Evolutionary conservation across 2,329 filamentous ascomycete species (phyloP).

Genomic region (Ophiostoma triangulosporum): DNA sequence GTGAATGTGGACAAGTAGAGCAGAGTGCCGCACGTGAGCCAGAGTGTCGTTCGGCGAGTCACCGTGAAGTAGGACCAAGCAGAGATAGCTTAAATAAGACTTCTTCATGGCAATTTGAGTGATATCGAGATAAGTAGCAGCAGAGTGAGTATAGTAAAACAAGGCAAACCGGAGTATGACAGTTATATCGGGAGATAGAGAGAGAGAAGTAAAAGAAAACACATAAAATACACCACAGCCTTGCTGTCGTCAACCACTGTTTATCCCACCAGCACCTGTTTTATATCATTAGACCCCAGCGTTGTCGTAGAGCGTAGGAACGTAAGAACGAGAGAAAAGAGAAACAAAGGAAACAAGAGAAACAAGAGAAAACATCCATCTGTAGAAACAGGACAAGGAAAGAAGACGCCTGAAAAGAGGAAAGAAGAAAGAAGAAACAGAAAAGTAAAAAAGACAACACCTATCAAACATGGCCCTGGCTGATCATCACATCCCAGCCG

Average conservation of each 20-base stretch:
- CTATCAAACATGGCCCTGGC: not conserved
- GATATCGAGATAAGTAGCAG: not conserved
- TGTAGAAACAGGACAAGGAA: not conserved
- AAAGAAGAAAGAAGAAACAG: not conserved
- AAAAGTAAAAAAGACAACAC: not conserved
- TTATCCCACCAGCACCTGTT: not conserved
- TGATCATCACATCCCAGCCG: not conserved
- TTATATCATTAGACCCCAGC: not conserved
- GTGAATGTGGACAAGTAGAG: too few relatives aligned
- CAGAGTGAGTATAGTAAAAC: not conserved
- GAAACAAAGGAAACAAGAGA: not conserved
- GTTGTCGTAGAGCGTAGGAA: not conserved
- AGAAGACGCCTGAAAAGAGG: not conserved
- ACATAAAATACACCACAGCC: not conserved
- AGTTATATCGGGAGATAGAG: not conserved
- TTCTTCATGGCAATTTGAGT: too few relatives aligned
- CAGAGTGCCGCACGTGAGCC: too few relatives aligned
- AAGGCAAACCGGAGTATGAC: not conserved
- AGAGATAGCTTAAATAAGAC: too few relatives aligned
- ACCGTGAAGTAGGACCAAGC: too few relatives aligned
- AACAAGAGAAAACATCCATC: not conserved
- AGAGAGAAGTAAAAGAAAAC: not conserved
- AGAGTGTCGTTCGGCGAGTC: too few relatives aligned
- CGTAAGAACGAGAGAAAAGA: not conserved
- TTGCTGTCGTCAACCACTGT: not conserved